Conservation (phyloP, 345 rosid species). For the rapeseed (Brassica napus) region Da-Ae NC_063451.1:21440001-21440500, state of each 20-base stretch:
- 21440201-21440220: not conserved
- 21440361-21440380: no score
- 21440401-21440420: no score
- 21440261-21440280: not conserved
- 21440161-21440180: not conserved
- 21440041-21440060: slow-evolving; percentile 34
- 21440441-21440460: no score
- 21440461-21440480: no score
- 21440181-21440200: slow-evolving; percentile 13
- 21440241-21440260: slow-evolving; percentile 11
- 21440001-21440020: not conserved
- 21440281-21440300: no score
- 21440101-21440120: slow-evolving; percentile 8
- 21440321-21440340: no score
- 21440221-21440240: not conserved
- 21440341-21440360: no score
- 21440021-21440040: not conserved
- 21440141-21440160: slow-evolving; percentile 28
- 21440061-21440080: slow-evolving; percentile 36
- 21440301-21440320: no score
- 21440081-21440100: slow-evolving; percentile 14
- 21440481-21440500: no score
- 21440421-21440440: no score
- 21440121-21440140: slow-evolving; percentile 19
- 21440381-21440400: no score